A percentile compares a stretch with the other conserved stretches of the same genome.
These are phyloP conservation scores for Sphagnum fallax DNA, from an alignment of 228 moss, liverwort and hornwort genomes.

Conservation along the genomic window DNA sequence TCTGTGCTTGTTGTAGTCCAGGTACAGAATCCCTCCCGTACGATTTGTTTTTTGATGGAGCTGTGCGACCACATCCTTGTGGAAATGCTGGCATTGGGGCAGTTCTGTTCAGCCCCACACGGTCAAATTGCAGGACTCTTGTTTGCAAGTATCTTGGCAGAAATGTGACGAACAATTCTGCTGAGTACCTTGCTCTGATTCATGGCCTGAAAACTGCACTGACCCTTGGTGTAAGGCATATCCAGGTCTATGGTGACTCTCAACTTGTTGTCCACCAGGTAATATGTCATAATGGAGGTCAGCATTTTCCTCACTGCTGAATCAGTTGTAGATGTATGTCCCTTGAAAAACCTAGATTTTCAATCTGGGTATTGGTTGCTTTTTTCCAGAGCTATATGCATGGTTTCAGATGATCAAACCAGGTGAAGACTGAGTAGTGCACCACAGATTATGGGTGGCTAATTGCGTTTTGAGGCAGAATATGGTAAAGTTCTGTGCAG, in stretches of 20 bases:
- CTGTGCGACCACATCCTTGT: background rate
- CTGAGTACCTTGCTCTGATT: conserved; percentile 5
- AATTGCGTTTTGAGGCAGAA: too few species aligned
- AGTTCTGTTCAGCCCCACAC: background rate
- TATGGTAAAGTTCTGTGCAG: too few species aligned
- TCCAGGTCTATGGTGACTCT: conserved; percentile 1
- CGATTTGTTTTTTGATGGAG: conserved; percentile 3
- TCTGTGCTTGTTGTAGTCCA: background rate
- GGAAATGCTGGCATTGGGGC: conserved; percentile 2
- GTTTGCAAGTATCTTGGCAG: background rate
- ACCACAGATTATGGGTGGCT: too few species aligned
- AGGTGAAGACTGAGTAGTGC: too few species aligned
- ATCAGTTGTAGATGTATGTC: too few species aligned
- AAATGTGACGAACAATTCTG: background rate
- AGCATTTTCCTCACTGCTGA: too few species aligned
- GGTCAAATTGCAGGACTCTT: background rate
- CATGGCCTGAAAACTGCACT: background rate
- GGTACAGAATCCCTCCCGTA: conserved; percentile 1
- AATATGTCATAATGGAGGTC: background rate
- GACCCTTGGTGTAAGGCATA: background rate
- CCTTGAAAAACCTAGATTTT: too few species aligned
- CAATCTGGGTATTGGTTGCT: too few species aligned
- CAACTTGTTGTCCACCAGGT: conserved; percentile 6
- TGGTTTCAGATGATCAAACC: too few species aligned
- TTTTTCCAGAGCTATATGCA: too few species aligned